Evolutionary conservation across 768 basidiomycete species (phyloP).

Genomic region (Auriscalpium vulgare): DNA sequence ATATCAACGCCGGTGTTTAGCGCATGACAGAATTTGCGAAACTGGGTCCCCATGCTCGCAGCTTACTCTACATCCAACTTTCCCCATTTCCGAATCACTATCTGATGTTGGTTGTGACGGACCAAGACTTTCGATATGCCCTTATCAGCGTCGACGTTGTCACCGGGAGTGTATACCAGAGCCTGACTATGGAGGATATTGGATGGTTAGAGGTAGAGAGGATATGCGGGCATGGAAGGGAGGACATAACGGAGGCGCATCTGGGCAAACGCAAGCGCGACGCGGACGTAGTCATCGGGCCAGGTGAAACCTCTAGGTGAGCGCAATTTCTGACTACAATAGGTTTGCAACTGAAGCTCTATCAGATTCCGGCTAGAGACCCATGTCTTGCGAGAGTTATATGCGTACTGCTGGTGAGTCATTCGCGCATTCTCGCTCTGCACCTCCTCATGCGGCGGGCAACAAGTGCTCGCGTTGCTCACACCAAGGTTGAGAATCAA

Average conservation of each 20-base stretch:
- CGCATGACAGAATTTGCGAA: slow-evolving; percentile 51
- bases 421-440: not conserved
- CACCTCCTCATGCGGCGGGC: not conserved
- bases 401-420: slow-evolving; percentile 78
- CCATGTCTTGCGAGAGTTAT: slow-evolving; percentile 67
- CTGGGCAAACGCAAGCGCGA: slow-evolving; percentile 27
- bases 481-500: slow-evolving; percentile 81
- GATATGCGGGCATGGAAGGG: slow-evolving; percentile 37
- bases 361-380: slow-evolving; percentile 59
- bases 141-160: slow-evolving; percentile 60
- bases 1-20: too few species aligned
- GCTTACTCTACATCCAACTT: slow-evolving; percentile 69
- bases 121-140: slow-evolving; percentile 73
- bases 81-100: slow-evolving; percentile 73
- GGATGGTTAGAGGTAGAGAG: slow-evolving; percentile 68
- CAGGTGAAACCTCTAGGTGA: slow-evolving; percentile 5
- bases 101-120: slow-evolving; percentile 75
- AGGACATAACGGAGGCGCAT: slow-evolving; percentile 2
- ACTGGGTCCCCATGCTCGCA: slow-evolving; percentile 55
- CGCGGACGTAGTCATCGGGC: not conserved
- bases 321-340: not conserved
- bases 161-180: slow-evolving; percentile 45
- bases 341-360: not conserved
- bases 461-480: slow-evolving; percentile 79
- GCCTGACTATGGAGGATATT: slow-evolving; percentile 68